Conservation (phyloP, 306 rosid species). For the barrel medic (Medicago truncatula) region DNA sequence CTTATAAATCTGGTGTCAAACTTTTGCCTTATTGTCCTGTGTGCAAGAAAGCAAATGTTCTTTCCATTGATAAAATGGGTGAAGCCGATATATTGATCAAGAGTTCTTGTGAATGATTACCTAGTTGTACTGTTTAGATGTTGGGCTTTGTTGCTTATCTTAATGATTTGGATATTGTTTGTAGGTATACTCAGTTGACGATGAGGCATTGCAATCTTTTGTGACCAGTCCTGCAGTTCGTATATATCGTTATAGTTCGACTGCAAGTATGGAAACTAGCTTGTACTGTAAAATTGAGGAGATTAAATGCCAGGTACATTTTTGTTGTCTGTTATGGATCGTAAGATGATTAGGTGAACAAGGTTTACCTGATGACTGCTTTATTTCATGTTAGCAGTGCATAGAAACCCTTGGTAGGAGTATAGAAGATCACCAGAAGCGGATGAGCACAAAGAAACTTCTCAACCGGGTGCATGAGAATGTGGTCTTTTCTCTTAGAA, state of each 20-base stretch:
- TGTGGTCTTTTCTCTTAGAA: slow-evolving; percentile 66
- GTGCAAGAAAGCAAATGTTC: slow-evolving; percentile 6
- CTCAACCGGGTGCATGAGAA: slow-evolving; percentile 77
- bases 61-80: slow-evolving; percentile 18
- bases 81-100: slow-evolving; percentile 15
- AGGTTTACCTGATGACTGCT: slow-evolving; percentile 31
- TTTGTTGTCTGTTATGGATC: slow-evolving; percentile 39
- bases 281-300: slow-evolving; percentile 53
- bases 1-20: slow-evolving; percentile 23
- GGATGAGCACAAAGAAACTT: slow-evolving; percentile 63
- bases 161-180: slow-evolving; percentile 37
- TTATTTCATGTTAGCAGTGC: slow-evolving; percentile 63
- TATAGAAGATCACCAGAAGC: slow-evolving; percentile 57
- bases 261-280: slow-evolving; percentile 45
- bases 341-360: slow-evolving; percentile 38
- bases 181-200: slow-evolving; percentile 77
- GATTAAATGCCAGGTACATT: slow-evolving; percentile 70
- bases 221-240: slow-evolving; percentile 65
- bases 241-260: slow-evolving; percentile 58
- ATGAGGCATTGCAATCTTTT: slow-evolving; percentile 63
- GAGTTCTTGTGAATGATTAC: slow-evolving; percentile 33
- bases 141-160: slow-evolving; percentile 10
- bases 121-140: slow-evolving; percentile 30
- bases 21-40: slow-evolving; percentile 21
- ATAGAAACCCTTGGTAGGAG: slow-evolving; percentile 54